Conservation (phyloP, 441 rosid species). For the Jatropha multifida region DNA sequence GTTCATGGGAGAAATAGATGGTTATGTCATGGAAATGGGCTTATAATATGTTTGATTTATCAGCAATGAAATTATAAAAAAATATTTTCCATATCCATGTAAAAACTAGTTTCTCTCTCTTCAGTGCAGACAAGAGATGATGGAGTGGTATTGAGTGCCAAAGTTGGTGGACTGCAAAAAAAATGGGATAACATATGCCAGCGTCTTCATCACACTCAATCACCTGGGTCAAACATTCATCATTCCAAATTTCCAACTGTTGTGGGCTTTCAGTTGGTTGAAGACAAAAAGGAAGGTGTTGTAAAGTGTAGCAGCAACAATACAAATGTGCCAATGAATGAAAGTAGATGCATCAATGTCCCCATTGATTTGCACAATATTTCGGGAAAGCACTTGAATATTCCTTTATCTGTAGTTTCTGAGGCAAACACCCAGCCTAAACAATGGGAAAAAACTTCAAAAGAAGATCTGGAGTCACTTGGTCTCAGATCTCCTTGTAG, state of each 20-base stretch:
- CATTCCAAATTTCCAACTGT: constrained; percentile 32
- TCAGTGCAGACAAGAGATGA: constrained; percentile 77
- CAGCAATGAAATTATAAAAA: constrained; percentile 4
- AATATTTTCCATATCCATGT: constrained; percentile 25
- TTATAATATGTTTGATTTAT: background rate
- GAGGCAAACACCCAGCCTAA: constrained; percentile 25
- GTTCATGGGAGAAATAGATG: background rate
- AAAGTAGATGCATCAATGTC: constrained; percentile 21
- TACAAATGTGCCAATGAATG: constrained; percentile 14
- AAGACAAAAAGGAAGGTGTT: constrained; percentile 33
- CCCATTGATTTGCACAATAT: constrained; percentile 28
- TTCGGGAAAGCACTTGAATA: constrained; percentile 18
- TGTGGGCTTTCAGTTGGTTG: constrained; percentile 33
- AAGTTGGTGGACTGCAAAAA: constrained; percentile 35
- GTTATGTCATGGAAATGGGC: background rate
- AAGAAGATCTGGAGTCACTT: constrained; percentile 34
- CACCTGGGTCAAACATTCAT: constrained; percentile 23
- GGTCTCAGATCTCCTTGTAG: constrained; percentile 38
- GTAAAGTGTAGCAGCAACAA: constrained; percentile 21
- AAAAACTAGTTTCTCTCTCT: constrained; percentile 39
- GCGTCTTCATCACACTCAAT: constrained; percentile 34
- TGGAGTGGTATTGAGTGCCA: constrained; percentile 35
- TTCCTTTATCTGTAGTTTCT: constrained; percentile 26
- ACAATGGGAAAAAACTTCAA: constrained; percentile 34
- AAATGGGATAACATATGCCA: constrained; percentile 50